Evolutionary conservation across 148 eudicot species (phyloP), one percentile per base, ranked within the genome.

Genomic region (Hydrangea macrophylla): DNA sequence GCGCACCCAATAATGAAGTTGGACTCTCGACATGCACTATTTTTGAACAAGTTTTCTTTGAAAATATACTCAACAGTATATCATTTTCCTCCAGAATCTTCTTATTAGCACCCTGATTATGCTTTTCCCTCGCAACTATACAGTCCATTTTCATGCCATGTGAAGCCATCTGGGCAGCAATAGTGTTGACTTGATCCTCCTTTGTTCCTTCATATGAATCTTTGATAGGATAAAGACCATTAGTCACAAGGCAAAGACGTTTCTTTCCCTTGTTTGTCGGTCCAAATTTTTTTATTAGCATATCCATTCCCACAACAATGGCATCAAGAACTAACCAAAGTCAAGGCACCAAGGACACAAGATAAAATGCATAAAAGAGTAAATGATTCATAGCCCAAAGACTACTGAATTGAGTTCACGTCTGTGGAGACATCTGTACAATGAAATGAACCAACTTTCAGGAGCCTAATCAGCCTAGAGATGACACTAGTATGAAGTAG

Each of bases 271-370:
- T 89, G 78, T 75, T 85, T 40, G 96, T 87, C 31, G 76, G 76
- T 57, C 89, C 90, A 81, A 73, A 91, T 78, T 94, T 94, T 83
- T 94, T 94, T 64, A 94, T 91, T 60, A 94, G 80, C 91, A 91
- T 85, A 78, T 94, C 99, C 93, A 94, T 91, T 37, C 91, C 99
- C 78, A 91, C 99, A 81, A 94, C 88, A 74, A 94, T 83, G 65
- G 96, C 99, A 85, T 94, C 99, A 65, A 94, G 83, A 89, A 88
- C 99, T 91, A 68, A 39, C 24, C 30, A 36, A 70, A 71, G 89
- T 93, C 78, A 93, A 90, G 97, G 89, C 50, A 71, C 58, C 70
- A 64, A 80, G 48, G 30, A 18, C 35, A 15, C 32, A 65, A 70
- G 55, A 64, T 39, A 55, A 40, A 25, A 63, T 26, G 28, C 40